Base-by-base conservation (phyloP, 352 stramenopile species). In the Phytophthora palmivora region DNA sequence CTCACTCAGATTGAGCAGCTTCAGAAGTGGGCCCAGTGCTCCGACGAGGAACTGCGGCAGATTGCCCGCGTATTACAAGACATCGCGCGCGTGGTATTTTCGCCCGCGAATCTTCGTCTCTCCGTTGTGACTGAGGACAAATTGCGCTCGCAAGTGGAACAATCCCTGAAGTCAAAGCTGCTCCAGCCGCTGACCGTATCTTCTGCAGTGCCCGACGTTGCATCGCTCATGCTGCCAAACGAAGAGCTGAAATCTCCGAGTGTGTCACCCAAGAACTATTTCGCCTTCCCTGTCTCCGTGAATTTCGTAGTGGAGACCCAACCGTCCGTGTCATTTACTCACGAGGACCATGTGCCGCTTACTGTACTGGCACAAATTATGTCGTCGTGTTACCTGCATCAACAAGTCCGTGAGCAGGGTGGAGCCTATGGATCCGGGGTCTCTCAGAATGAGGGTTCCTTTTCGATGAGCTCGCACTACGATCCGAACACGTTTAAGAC, bases 261-360 rank as follows among this genome's bases (percentile, higher is more conserved):
- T 15, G 50, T 72, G n/a, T 64, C 74, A 19, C 46, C 64, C 12
- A 81, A 87, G 44, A 73, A 65, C 37, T 95, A 91, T 69, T 91
- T 88, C 37, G 82, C 80, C 0, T 92, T 91, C 61, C 87, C 87
- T 1, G 60, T 93, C 10, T 91, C 82, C 7, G 87, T 95, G 21
- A 92, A 95, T 58, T 95, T 94, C 36, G 85, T 92, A 18, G 87
- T 92, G 28, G 67, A 91, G 58, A 84, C 84, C n/a, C 59, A 92
- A 57, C 70, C 81, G 37, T 88, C 81, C 0, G 87, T 94, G 45
- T 77, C 83, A 46, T 89, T 94, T 58, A 68, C 82, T 7, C 82
- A 95, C 56, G 33, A 69, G 4, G 84, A 95, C 62, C 84, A 95
- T 56, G 82, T 92, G 43, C 74, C 84, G 22, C 70, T 95, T 18